Evolutionary conservation across 1,139 yeast species (phyloP).

Genomic region (Yamadazyma dendronema): DNA sequence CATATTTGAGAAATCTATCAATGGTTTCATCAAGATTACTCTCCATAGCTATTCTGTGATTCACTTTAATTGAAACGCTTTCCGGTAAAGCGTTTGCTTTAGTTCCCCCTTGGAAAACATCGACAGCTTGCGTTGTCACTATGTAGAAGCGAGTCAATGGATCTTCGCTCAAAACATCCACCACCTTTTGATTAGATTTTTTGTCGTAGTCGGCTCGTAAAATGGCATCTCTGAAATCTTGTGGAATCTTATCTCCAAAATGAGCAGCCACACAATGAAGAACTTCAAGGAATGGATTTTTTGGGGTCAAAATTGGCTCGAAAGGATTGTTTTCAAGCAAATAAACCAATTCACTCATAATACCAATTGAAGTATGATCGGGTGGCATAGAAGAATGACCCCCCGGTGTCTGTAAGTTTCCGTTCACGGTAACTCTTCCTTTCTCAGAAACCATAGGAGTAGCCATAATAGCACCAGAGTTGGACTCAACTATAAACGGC

Average conservation of each 20-base stretch:
- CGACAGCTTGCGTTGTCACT: slow-evolving; percentile 38
- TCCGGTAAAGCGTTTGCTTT: slow-evolving; percentile 45
- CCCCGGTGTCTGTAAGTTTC: slow-evolving; percentile 40
- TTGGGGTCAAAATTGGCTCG: slow-evolving; percentile 27
- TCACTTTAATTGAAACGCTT: slow-evolving; percentile 26
- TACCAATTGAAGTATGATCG: slow-evolving; percentile 46
- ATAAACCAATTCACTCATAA: slow-evolving; percentile 39
- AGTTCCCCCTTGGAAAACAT: slow-evolving; percentile 37
- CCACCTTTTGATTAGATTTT: slow-evolving; percentile 28
- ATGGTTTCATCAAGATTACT: slow-evolving; percentile 22
- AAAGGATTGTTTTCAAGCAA: slow-evolving; percentile 39
- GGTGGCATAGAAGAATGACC: slow-evolving; percentile 49
- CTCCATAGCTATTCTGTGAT: slow-evolving; percentile 37
- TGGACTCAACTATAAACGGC: slow-evolving; percentile 27
- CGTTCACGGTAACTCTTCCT: slow-evolving; percentile 35
- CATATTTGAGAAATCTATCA: slow-evolving; percentile 23
- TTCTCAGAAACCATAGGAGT: slow-evolving; percentile 42
- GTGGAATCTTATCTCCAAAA: slow-evolving; percentile 18
- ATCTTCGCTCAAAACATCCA: slow-evolving; percentile 16
- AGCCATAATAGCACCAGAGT: slow-evolving; percentile 32
- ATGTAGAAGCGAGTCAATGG: slow-evolving; percentile 25
- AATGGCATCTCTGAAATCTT: slow-evolving; percentile 23
- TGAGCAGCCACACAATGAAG: slow-evolving; percentile 41
- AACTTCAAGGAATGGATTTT: slow-evolving; percentile 33
- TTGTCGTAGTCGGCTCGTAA: slow-evolving; percentile 35